Percentiles rank a stretch among this genome's conserved stretches.
These are phyloP conservation scores for Globomyces pollinis-pini DNA, from an alignment of 192 early-diverging fungal species.

Conservation along the genomic window DNA sequence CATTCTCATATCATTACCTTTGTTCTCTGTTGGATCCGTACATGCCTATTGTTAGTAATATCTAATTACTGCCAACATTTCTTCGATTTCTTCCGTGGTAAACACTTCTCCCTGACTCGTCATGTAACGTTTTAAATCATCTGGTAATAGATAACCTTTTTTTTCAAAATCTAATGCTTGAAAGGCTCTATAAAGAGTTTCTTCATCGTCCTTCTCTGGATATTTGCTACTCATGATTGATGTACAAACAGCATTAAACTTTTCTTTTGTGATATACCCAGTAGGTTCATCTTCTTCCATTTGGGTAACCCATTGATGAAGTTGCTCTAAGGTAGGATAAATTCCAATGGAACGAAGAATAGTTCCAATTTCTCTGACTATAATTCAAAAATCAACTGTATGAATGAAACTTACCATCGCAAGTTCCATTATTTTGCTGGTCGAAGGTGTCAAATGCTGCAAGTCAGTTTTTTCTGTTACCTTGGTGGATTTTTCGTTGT, in stretches of 20 bases:
- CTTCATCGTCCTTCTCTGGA: slow-evolving; percentile 32
- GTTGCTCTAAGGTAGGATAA: slow-evolving; percentile 40
- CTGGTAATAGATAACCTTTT: slow-evolving; percentile 41
- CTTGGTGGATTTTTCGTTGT: no score
- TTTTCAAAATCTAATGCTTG: slow-evolving; percentile 41
- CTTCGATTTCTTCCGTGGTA: slow-evolving; percentile 42
- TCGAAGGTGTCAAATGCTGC: slow-evolving; percentile 43
- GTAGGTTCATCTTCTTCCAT: slow-evolving; percentile 46
- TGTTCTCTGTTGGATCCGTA: slow-evolving; percentile 45
- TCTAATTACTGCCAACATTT: slow-evolving; percentile 38
- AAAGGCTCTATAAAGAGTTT: slow-evolving; percentile 44
- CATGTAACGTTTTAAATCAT: slow-evolving; percentile 31
- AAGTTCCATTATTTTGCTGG: slow-evolving; percentile 37
- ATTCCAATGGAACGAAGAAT: slow-evolving; percentile 41
- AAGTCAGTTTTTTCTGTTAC: no score
- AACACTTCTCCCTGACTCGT: slow-evolving; percentile 41
- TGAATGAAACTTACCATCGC: slow-evolving; percentile 24
- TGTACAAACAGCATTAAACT: slow-evolving; percentile 24
- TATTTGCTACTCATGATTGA: slow-evolving; percentile 17
- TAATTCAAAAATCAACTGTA: no score
- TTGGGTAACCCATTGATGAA: slow-evolving; percentile 38
- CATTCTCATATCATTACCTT: no score
- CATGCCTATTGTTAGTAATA: slow-evolving; percentile 34
- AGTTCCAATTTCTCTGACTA: slow-evolving; percentile 45
- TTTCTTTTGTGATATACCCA: slow-evolving; percentile 33